Evolutionary conservation across 495 filamentous ascomycete genomes (phyloP).

Genomic region (Xylaria grammica): DNA sequence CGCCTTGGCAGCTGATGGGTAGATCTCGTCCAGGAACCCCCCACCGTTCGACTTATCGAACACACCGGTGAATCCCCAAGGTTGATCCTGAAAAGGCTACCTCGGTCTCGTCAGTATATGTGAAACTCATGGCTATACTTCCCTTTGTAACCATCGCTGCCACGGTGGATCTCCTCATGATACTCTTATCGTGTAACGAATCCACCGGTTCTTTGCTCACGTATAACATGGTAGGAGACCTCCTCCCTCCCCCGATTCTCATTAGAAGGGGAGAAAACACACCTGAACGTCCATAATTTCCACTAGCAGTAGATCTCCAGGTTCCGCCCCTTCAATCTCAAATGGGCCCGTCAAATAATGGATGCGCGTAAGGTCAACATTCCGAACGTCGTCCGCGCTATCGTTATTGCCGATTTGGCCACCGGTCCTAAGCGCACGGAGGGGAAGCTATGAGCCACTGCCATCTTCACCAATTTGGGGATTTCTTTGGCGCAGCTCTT

Average conservation of each 20-base stretch:
- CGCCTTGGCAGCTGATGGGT: constrained; percentile 87
- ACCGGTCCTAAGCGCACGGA: constrained; percentile 57
- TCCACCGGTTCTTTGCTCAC: background rate
- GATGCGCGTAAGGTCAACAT: constrained; percentile 81
- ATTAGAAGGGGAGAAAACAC: background rate
- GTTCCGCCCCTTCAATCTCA: constrained; percentile 83
- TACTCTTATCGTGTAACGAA: too few relatives aligned
- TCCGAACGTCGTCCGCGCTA: constrained; percentile 82
- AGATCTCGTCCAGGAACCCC: constrained; percentile 89
- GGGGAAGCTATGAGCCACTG: constrained; percentile 37
- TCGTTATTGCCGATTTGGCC: constrained; percentile 92
- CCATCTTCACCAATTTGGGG: too few relatives aligned
- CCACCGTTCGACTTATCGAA: constrained; percentile 86
- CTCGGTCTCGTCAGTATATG: constrained; percentile 5
- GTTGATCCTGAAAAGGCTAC: constrained; percentile 75
- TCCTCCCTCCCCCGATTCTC: background rate
- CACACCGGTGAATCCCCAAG: constrained; percentile 92
- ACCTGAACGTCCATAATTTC: constrained; percentile 94
- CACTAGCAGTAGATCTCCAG: constrained; percentile 84
- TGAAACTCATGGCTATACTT: background rate
- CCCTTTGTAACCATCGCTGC: background rate
- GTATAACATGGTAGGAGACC: background rate
- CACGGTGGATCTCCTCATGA: background rate
- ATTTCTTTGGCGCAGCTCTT: background rate
- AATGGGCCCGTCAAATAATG: constrained; percentile 94